These are phyloP conservation scores for Phanerodontia chrysosporium DNA, from an alignment of 768 basidiomycete species.

Conservation along the genomic window DNA sequence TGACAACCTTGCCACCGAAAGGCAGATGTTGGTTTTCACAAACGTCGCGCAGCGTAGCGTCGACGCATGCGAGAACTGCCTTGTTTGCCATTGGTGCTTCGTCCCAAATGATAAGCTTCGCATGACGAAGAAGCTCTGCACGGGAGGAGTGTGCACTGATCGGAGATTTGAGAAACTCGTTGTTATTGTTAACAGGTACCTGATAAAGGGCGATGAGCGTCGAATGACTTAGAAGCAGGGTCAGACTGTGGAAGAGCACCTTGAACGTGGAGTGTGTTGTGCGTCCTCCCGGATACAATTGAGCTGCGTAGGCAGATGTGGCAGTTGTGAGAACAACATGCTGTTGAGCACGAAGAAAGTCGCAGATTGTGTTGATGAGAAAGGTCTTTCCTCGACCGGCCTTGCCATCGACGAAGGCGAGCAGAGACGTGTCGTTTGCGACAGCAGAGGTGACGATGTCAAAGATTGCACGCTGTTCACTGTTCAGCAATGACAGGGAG, in stretches of 20 bases:
- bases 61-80: constrained; percentile 30
- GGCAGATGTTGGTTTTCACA: constrained; percentile 23
- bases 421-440: constrained; percentile 10
- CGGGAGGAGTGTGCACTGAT: constrained; percentile 25
- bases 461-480: constrained; percentile 23
- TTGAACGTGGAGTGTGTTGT: constrained; percentile 38
- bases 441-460: constrained; percentile 15
- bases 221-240: too few species aligned
- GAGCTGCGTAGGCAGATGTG: constrained; percentile 37
- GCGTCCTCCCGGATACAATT: constrained; percentile 32
- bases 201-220: neutral
- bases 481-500: constrained; percentile 15
- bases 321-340: constrained; percentile 33
- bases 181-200: constrained; percentile 32
- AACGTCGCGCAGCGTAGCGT: constrained; percentile 15
- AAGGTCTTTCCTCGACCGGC: constrained; percentile 41
- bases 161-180: constrained; percentile 27
- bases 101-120: constrained; percentile 35
- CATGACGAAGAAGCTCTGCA: constrained; percentile 30
- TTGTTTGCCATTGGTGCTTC: constrained; percentile 35
- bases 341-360: constrained; percentile 22
- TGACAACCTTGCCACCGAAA: constrained; percentile 35
- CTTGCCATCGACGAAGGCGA: constrained; percentile 34
- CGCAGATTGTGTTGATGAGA: constrained; percentile 31
- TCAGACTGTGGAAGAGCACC: constrained; percentile 16